Evolutionary conservation across 148 eudicot genomes (phyloP), one percentile per base, ranked within the genome.

Genomic region (Hydrangea macrophylla): DNA sequence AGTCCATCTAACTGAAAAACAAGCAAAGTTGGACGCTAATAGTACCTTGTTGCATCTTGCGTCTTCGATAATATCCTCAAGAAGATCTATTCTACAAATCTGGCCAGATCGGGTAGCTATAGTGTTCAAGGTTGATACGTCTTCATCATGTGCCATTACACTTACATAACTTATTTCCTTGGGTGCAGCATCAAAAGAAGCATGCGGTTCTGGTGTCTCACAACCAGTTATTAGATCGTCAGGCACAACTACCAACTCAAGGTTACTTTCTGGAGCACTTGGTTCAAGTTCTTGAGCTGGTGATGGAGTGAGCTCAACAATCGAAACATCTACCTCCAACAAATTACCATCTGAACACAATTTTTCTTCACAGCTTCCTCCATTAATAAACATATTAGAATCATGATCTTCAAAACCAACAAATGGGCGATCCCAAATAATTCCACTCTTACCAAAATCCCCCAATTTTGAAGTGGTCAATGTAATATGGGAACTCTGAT

Each of bases 21-120:
- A 9, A 64, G 39, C 32, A 22, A 36, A 58, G 27, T 64, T 26
- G n/a, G 26, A 20, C 15, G 6, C 30, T 62, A 10, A 56, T 30
- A 33, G 44, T 83, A 92, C 97, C 95, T 92, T 86, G 81, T 88
- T 82, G 65, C 70, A 73, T 76, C 71, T 86, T 27, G 97, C 92
- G 63, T 86, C 84, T 68, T 82, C 80, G 76, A 90, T 79, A 32
- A 84, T 74, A 54, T 80, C 86, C 77, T 86, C 90, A 57, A 92
- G 79, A 67, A 88, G 75, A 64, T 77, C 72, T 26, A 82, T 76
- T 64, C 81, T 74, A 71, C 87, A 84, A 40, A 81, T 63, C 73
- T 89, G 82, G 25, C 80, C 83, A 45, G 96, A 89, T 55, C 75
- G 78, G 27, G 87, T 74, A 35, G 85, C 73, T 35, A 70, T 63